Evolutionary conservation across 208 protist genomes (phyloP).

Genomic region (Leishmania guyanensis): DNA sequence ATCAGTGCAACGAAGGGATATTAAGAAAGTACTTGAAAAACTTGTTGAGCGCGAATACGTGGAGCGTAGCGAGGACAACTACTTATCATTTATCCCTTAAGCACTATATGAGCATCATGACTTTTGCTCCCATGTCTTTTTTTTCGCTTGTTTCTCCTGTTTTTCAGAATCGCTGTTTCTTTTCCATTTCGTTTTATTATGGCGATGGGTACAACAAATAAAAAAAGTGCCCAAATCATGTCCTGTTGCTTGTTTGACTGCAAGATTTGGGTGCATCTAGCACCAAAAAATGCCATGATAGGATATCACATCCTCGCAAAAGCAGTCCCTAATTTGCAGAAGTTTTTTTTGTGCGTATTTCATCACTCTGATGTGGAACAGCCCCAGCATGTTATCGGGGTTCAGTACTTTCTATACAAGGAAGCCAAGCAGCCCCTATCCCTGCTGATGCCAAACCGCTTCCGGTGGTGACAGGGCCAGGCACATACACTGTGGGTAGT

Average conservation of each 20-base stretch:
- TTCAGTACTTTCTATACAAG: background rate
- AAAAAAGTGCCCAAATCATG: background rate
- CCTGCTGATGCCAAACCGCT: background rate
- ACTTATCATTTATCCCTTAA: conserved; percentile 30
- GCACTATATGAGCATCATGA: background rate
- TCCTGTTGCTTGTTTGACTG: background rate
- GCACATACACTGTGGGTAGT: background rate
- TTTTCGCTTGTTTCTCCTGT: background rate
- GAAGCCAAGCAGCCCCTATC: conserved; percentile 7
- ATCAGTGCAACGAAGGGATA: conserved; percentile 19
- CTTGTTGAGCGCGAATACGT: conserved; percentile 35
- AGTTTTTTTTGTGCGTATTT: background rate
- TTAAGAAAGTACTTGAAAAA: conserved; percentile 34
- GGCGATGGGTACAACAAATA: background rate
- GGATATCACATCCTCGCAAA: background rate
- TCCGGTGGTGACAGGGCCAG: background rate
- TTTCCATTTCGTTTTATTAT: background rate
- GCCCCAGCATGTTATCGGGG: background rate
- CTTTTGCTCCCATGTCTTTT: background rate
- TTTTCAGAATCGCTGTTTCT: background rate
- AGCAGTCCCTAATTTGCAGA: background rate
- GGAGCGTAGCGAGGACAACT: conserved; percentile 13
- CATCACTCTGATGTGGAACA: no score
- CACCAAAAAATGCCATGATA: background rate
- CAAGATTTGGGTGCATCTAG: background rate